These are phyloP conservation scores for Usnea hakonensis DNA, from an alignment of 495 filamentous ascomycete genomes.

Conservation along the genomic window DNA sequence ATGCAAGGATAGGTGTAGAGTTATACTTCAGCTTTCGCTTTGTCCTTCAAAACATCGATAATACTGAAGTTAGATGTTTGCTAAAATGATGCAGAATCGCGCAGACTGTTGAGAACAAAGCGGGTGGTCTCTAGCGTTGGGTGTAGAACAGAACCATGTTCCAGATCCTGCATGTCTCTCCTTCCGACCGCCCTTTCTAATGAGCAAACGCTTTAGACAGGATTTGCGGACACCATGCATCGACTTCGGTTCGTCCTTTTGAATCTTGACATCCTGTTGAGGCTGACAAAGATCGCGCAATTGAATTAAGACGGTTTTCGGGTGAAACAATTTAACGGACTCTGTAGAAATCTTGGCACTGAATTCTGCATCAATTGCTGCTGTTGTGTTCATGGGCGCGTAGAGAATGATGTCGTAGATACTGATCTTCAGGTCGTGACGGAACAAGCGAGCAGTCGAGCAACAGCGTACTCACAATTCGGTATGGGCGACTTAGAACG, in stretches of 20 bases:
- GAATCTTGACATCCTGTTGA: not conserved
- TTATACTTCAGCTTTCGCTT: not conserved
- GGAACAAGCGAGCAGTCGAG: not conserved
- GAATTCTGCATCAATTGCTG: not conserved
- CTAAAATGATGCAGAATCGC: not conserved
- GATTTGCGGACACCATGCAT: not conserved
- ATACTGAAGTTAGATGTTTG: not conserved
- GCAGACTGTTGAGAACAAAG: not conserved
- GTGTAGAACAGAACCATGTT: not conserved
- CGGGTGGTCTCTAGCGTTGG: not conserved
- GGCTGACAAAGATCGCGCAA: not conserved
- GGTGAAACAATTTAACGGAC: not conserved
- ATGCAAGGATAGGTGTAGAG: not conserved
- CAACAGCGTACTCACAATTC: not conserved
- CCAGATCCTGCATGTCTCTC: not conserved
- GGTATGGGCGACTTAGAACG: not conserved
- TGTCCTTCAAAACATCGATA: not conserved
- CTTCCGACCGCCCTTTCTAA: not conserved
- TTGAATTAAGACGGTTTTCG: not conserved
- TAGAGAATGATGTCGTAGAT: not conserved
- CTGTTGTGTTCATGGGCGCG: not conserved
- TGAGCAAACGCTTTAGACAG: not conserved
- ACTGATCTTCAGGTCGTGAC: not conserved
- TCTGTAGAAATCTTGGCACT: not conserved
- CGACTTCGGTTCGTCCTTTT: not conserved